These are phyloP conservation scores for Medicago lupulina DNA, from an alignment of 306 rosid species.

Conservation along the genomic window DNA sequence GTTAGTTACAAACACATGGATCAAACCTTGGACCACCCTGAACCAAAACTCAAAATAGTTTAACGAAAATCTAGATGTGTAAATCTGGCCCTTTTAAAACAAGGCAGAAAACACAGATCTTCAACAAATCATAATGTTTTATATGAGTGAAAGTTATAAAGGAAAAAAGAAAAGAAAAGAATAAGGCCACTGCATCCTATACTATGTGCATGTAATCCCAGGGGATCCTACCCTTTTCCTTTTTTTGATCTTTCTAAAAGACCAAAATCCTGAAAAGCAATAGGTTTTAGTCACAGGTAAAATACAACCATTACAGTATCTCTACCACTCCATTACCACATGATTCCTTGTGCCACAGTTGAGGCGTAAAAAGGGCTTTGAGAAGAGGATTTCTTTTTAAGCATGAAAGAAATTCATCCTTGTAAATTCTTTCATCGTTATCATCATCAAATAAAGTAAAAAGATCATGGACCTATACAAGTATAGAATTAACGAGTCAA, in stretches of 20 bases:
- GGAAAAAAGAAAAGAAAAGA: neutral
- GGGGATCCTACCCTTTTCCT: constrained; percentile 33
- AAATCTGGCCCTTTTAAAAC: constrained; percentile 46
- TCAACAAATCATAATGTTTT: constrained; percentile 32
- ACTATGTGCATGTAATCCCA: constrained; percentile 28
- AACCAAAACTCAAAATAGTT: constrained; percentile 38
- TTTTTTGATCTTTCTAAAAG: constrained; percentile 32
- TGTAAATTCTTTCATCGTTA: constrained; percentile 66
- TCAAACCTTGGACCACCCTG: constrained; percentile 41
- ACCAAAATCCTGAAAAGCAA: constrained; percentile 31
- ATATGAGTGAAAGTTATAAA: constrained; percentile 18
- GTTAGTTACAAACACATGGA: constrained; percentile 38
- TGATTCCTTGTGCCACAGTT: constrained; percentile 47
- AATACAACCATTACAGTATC: constrained; percentile 50
- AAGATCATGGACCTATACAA: constrained; percentile 74
- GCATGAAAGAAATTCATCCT: constrained; percentile 66
- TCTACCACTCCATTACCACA: constrained; percentile 45
- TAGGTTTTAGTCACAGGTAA: constrained; percentile 30
- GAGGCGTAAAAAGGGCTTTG: constrained; percentile 71
- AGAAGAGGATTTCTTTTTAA: constrained; percentile 78
- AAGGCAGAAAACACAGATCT: constrained; percentile 38
- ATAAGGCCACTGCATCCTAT: constrained; percentile 37
- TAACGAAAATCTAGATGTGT: constrained; percentile 34
- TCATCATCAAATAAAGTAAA: constrained; percentile 64
- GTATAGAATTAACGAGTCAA: constrained; percentile 27